A percentile compares a stretch with the other conserved stretches of the same genome.
phyloP scores from a whole-genome alignment of 495 filamentous ascomycete species.

The Clohesyomyces aquaticus region DNA sequence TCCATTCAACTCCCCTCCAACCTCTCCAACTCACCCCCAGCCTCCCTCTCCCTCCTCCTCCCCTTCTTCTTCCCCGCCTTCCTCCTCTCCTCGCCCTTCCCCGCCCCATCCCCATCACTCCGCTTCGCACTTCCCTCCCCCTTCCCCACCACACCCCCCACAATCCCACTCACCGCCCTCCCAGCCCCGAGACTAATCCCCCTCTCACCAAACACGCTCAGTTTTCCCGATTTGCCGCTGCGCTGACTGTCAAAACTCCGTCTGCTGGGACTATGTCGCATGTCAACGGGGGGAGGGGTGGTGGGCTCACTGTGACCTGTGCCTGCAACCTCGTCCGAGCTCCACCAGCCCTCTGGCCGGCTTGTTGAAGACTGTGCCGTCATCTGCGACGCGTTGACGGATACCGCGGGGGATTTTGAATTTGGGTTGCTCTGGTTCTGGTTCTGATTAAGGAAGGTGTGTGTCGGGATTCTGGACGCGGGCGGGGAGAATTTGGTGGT shows the following conservation, averaged over 20 bases:
- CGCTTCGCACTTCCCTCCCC: constrained; percentile 19
- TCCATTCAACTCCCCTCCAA: constrained; percentile 10
- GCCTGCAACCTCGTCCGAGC: constrained; percentile 38
- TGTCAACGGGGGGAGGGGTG: constrained; percentile 15
- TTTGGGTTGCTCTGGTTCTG: constrained; percentile 5
- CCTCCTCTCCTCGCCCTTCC: constrained; percentile 10
- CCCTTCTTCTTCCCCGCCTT: constrained; percentile 5
- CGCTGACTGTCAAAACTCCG: constrained; percentile 23
- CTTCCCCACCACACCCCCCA: constrained; percentile 9
- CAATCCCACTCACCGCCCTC: constrained; percentile 29
- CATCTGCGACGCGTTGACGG: constrained; percentile 17
- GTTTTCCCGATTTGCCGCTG: constrained; percentile 23
- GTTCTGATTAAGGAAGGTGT: too few relatives aligned
- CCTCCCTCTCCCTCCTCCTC: constrained; percentile 1
- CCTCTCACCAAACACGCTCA: constrained; percentile 15
- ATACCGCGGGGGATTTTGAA: constrained; percentile 13
- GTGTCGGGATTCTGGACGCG: too few relatives aligned
- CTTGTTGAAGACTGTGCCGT: constrained; percentile 30
- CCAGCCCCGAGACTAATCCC: constrained; percentile 23
- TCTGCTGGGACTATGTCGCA: constrained; percentile 8
- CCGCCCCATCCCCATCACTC: background rate
- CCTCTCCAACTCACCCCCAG: background rate
- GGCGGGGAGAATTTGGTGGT: constrained; percentile 17
- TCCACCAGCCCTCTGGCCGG: constrained; percentile 41
- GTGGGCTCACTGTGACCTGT: constrained; percentile 20